phyloP scores from a whole-genome alignment of 192 early-diverging fungal species.

The Umbelopsis vinacea region DNA sequence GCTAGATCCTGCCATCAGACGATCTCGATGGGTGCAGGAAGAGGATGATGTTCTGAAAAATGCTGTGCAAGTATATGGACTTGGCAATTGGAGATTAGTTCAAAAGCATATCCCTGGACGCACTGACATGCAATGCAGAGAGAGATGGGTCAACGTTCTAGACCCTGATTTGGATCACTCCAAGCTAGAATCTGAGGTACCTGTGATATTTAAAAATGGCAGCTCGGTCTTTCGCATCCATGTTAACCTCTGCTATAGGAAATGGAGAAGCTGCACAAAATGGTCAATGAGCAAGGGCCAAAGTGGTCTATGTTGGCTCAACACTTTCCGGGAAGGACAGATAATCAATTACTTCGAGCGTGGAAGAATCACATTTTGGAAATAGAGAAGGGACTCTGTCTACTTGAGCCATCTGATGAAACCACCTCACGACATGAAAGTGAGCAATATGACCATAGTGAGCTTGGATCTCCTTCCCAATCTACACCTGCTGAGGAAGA shows the following conservation, averaged over 20 bases:
- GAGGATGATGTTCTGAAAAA: conserved; percentile 70
- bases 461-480: too few relatives aligned
- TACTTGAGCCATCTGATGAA: too few relatives aligned
- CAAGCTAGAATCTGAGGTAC: conserved; percentile 55
- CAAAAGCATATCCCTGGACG: conserved; percentile 70
- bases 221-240: background rate
- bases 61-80: conserved; percentile 69
- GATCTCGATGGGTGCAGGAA: conserved; percentile 66
- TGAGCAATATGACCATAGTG: too few relatives aligned
- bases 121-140: conserved; percentile 81
- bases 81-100: conserved; percentile 72
- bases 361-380: conserved; percentile 14
- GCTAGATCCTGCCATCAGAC: conserved; percentile 67
- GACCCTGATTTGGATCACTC: conserved; percentile 59
- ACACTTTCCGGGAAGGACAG: conserved; percentile 46
- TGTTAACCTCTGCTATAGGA: conserved; percentile 7
- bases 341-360: conserved; percentile 42
- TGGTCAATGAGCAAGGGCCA: conserved; percentile 56
- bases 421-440: too few relatives aligned
- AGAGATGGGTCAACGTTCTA: conserved; percentile 76
- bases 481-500: too few relatives aligned
- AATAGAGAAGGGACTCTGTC: too few relatives aligned
- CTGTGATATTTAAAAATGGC: background rate
- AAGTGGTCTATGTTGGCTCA: conserved; percentile 45
- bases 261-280: conserved; percentile 36